Evolutionary conservation across 257 asterid species (phyloP).

Genomic region (Nicotiana sylvestris): DNA sequence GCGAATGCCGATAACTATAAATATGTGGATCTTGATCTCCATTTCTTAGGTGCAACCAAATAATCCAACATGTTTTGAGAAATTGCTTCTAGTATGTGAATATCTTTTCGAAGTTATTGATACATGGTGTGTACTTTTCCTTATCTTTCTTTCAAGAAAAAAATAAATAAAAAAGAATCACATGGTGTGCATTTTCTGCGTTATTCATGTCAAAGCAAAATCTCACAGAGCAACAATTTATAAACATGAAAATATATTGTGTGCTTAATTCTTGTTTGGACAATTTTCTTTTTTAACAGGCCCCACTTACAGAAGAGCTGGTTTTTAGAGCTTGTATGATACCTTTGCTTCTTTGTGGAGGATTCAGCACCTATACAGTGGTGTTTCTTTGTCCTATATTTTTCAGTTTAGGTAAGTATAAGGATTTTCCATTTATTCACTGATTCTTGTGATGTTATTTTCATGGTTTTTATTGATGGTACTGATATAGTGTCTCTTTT

Average conservation of each 20-base stretch:
- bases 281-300: conserved; percentile 43
- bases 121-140: not conserved
- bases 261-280: not conserved
- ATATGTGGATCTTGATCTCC: not conserved
- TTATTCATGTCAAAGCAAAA: not conserved
- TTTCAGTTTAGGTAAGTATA: conserved; percentile 81
- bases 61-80: not conserved
- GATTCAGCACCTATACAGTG: conserved; percentile 58
- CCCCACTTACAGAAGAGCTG: conserved; percentile 92
- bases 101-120: not conserved
- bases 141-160: not conserved
- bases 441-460: too few species aligned
- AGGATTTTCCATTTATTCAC: not conserved
- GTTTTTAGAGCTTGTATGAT: conserved; percentile 97
- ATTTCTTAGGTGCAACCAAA: not conserved
- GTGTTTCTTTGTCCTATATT: conserved; percentile 75
- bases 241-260: not conserved
- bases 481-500: too few species aligned
- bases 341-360: conserved; percentile 88
- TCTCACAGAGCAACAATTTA: not conserved
- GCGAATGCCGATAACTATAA: not conserved
- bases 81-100: not conserved
- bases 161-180: not conserved
- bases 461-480: too few species aligned
- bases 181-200: not conserved